phyloP scores from a whole-genome alignment of 495 filamentous ascomycete species.

The Talaromyces borbonicus region DNA sequence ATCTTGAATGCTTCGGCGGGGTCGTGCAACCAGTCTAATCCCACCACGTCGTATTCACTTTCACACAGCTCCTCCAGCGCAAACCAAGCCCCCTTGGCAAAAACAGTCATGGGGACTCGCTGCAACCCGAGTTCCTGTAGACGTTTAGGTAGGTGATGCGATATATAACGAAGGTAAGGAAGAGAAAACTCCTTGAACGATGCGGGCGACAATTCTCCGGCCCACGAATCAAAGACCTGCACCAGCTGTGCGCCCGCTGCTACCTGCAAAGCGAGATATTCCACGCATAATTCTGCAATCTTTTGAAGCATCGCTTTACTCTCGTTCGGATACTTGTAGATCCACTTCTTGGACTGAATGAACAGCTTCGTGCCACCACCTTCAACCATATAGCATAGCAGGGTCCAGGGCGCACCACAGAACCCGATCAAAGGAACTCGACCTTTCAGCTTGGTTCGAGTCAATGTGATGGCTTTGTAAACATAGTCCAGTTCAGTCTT shows the following conservation, averaged over 20 bases:
- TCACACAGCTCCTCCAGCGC: constrained; percentile 79
- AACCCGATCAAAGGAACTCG: constrained; percentile 94
- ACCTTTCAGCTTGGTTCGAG: constrained; percentile 75
- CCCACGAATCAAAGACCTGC: constrained; percentile 99
- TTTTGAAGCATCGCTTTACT: constrained; percentile 74
- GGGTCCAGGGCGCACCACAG: constrained; percentile 92
- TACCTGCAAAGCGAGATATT: constrained; percentile 88
- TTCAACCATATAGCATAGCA: constrained; percentile 98
- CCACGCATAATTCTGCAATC: constrained; percentile 85
- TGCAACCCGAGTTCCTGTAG: constrained; percentile 65
- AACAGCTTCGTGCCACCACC: constrained; percentile 93
- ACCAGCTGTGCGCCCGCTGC: constrained; percentile 83
- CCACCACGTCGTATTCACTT: constrained; percentile 85
- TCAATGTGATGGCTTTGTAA: constrained; percentile 88
- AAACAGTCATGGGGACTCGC: constrained; percentile 93
- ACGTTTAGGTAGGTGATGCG: constrained; percentile 59
- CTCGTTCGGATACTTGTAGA: constrained; percentile 78
- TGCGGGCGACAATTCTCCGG: constrained; percentile 77
- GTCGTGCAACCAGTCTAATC: constrained; percentile 91
- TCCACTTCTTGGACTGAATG: constrained; percentile 85
- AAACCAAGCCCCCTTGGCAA: constrained; percentile 99
- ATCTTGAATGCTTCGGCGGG: constrained; percentile 71
- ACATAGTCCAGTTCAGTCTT: constrained; percentile 80
- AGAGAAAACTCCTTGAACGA: constrained; percentile 76
- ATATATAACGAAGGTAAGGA: constrained; percentile 79